Evolutionary conservation across 257 asterid genomes (phyloP).

Genomic region (Solanum boliviense): DNA sequence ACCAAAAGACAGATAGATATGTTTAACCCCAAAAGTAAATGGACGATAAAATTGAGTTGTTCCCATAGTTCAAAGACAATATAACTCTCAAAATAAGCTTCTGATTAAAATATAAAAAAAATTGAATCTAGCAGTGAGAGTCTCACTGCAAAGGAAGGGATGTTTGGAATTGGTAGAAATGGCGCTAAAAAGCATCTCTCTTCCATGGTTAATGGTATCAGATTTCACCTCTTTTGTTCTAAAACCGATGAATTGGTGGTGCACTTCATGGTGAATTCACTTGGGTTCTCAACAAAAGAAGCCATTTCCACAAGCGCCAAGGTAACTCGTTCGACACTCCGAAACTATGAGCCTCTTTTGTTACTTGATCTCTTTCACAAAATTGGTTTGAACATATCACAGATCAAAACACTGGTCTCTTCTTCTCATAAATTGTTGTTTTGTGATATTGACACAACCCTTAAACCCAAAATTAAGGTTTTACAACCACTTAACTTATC

Average conservation of each 20-base stretch:
- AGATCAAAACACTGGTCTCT: neutral
- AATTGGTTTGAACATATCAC: slow-evolving; percentile 6
- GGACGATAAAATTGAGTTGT: no score
- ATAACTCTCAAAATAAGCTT: no score
- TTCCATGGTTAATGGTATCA: neutral
- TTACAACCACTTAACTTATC: slow-evolving; percentile 5
- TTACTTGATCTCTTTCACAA: slow-evolving; percentile 4
- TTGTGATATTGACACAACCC: slow-evolving; percentile 6
- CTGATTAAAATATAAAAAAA: no score
- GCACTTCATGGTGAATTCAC: neutral
- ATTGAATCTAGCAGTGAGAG: neutral
- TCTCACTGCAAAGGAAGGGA: neutral
- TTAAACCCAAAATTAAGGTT: slow-evolving; percentile 6
- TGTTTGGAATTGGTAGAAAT: neutral
- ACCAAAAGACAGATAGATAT: no score
- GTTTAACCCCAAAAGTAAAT: no score
- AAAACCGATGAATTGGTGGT: neutral
- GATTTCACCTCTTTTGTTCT: neutral
- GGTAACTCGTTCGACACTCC: neutral
- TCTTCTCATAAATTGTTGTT: neutral
- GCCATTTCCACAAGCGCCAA: slow-evolving; percentile 1
- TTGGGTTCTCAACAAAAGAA: slow-evolving; percentile 12
- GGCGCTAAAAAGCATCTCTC: neutral
- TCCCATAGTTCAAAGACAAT: no score
- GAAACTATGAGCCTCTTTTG: neutral